Conservation (phyloP, 306 rosid genomes). For the Trifolium pratense region DNA sequence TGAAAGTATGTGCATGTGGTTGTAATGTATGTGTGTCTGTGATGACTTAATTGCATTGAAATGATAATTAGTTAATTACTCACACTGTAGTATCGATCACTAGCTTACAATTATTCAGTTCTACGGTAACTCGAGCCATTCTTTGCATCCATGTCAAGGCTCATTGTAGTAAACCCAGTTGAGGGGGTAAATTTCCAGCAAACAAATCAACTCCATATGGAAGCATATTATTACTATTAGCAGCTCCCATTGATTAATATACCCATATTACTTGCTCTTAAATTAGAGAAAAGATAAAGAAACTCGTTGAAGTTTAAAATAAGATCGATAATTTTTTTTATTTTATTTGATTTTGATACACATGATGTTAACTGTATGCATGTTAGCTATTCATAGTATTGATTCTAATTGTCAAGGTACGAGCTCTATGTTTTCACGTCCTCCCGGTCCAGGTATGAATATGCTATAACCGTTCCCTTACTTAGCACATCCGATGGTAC, state of each 20-base stretch:
- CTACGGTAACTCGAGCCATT: no score
- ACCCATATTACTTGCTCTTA: not conserved
- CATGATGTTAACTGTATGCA: not conserved
- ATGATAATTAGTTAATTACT: no score
- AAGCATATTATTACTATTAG: not conserved
- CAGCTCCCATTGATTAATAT: not conserved
- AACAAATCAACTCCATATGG: not conserved
- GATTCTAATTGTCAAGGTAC: slow-evolving; percentile 79
- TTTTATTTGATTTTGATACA: not conserved
- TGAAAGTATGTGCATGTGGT: no score
- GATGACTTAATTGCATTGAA: no score
- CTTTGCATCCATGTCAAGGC: no score
- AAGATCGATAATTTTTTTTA: not conserved
- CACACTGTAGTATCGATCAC: no score
- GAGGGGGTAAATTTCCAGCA: no score
- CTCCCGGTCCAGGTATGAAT: slow-evolving; percentile 65
- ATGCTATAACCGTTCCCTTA: slow-evolving; percentile 77
- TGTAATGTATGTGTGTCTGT: no score
- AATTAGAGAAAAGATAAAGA: not conserved
- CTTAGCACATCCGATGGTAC: slow-evolving; percentile 81
- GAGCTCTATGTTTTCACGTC: slow-evolving; percentile 51
- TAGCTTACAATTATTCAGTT: no score
- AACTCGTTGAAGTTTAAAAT: not conserved
- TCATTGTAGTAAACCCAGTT: no score
- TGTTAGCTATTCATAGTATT: slow-evolving; percentile 54